Evolutionary conservation across 495 filamentous ascomycete species (phyloP).

Genomic region (Thermochaetoides thermophila): DNA sequence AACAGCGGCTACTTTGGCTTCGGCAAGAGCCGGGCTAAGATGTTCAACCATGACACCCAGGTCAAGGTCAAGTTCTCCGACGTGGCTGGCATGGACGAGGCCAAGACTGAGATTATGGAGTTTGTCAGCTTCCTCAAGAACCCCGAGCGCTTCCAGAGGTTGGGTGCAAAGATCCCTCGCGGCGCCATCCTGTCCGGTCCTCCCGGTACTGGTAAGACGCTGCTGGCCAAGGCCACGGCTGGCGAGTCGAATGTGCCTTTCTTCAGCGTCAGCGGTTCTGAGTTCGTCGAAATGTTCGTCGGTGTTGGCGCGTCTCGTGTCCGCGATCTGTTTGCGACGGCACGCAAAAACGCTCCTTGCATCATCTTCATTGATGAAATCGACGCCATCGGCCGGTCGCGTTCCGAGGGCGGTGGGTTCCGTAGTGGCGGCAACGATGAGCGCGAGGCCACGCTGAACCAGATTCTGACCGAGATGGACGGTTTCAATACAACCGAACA

Average conservation of each 20-base stretch:
- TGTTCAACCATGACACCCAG: conserved; percentile 91
- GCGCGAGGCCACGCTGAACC: conserved; percentile 89
- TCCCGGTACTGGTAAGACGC: conserved; percentile 93
- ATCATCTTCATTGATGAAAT: conserved; percentile 99
- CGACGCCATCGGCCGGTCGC: conserved; percentile 87
- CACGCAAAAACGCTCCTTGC: conserved; percentile 88
- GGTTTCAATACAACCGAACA: conserved; percentile 97
- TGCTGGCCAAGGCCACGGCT: conserved; percentile 92
- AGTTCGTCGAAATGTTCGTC: conserved; percentile 99
- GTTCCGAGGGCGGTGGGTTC: conserved; percentile 48
- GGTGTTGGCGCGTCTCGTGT: conserved; percentile 94
- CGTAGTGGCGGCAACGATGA: conserved; percentile 89
- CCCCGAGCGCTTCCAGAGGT: conserved; percentile 74
- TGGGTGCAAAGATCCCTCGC: conserved; percentile 94
- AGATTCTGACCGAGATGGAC: conserved; percentile 98
- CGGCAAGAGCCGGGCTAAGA: conserved; percentile 85
- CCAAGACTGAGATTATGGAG: conserved; percentile 97
- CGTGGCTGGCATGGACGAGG: conserved; percentile 97
- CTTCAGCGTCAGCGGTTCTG: conserved; percentile 94
- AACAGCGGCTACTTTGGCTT: conserved; percentile 80
- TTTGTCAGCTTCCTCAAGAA: conserved; percentile 93
- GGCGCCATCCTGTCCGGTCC: conserved; percentile 93
- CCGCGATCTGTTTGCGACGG: conserved; percentile 85
- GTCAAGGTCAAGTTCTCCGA: conserved; percentile 94
- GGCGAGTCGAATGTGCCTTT: conserved; percentile 97